Evolutionary conservation across 768 basidiomycete species (phyloP).

Genomic region (Trametes cingulata): DNA sequence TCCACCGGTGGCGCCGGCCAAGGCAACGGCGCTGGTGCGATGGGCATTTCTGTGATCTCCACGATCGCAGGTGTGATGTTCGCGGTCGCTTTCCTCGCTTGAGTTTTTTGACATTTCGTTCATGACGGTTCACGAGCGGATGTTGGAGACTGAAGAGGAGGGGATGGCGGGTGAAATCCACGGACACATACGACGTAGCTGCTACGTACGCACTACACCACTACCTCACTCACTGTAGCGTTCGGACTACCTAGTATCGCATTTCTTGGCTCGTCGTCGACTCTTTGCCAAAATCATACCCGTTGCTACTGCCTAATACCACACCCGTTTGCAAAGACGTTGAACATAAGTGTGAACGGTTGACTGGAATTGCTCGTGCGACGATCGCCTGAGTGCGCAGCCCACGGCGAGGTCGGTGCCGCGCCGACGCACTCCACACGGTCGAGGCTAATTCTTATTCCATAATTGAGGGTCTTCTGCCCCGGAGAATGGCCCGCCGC

Average conservation of each 20-base stretch:
- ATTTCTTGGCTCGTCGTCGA: slow-evolving; percentile 3
- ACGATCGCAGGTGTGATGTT: slow-evolving; percentile 35
- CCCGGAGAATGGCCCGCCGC: neutral
- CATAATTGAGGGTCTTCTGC: neutral
- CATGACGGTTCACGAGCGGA: slow-evolving; percentile 15
- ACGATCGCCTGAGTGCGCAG: too few relatives aligned
- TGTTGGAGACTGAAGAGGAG: neutral
- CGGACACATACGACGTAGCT: neutral
- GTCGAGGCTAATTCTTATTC: neutral
- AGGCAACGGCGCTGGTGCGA: slow-evolving; percentile 19
- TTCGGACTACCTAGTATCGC: slow-evolving; percentile 15
- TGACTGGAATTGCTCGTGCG: neutral
- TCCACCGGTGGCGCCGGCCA: slow-evolving; percentile 22
- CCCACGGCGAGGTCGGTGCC: too few relatives aligned
- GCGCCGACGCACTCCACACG: neutral
- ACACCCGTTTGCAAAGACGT: neutral
- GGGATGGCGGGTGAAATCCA: slow-evolving; percentile 2
- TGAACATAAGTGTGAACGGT: neutral
- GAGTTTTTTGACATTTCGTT: slow-evolving; percentile 4
- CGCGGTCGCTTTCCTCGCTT: slow-evolving; percentile 39
- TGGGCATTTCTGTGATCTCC: slow-evolving; percentile 34
- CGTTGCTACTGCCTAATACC: slow-evolving; percentile 17
- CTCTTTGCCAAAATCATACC: slow-evolving; percentile 8
- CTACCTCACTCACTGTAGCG: slow-evolving; percentile 11
- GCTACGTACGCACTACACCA: neutral